phyloP scores from a whole-genome alignment of 2,329 filamentous ascomycete genomes.

The Exutisphaerella laricina region DNA sequence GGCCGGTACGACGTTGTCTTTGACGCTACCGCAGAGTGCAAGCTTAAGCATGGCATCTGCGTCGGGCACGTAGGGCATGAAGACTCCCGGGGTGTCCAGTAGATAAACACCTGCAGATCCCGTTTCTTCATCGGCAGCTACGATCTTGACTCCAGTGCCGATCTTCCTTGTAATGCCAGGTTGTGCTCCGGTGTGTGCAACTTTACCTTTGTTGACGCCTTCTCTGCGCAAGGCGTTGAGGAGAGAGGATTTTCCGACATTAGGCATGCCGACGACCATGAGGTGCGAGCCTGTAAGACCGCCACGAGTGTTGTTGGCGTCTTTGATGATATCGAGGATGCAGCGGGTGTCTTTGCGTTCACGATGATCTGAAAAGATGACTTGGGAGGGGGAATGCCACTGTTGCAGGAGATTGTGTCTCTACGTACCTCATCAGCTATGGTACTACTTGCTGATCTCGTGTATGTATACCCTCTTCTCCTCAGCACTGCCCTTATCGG shows the following conservation, averaged over 20 bases:
- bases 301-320: conserved; percentile 46
- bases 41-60: conserved; percentile 90
- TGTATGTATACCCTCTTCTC: conserved; percentile 27
- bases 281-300: conserved; percentile 76
- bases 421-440: conserved; percentile 19
- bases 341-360: conserved; percentile 39
- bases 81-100: conserved; percentile 90
- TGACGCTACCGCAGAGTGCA: conserved; percentile 84
- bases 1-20: conserved; percentile 74
- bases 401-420: conserved; percentile 47
- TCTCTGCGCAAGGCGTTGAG: conserved; percentile 74
- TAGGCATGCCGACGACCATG: conserved; percentile 94
- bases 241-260: conserved; percentile 93
- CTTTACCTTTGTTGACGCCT: conserved; percentile 64
- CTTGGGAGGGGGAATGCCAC: conserved; percentile 50
- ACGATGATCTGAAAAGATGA: conserved; percentile 50
- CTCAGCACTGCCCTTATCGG: conserved; percentile 31
- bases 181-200: conserved; percentile 74
- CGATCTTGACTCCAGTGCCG: conserved; percentile 69
- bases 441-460: neutral
- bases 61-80: conserved; percentile 83
- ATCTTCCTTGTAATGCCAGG: conserved; percentile 88
- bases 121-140: conserved; percentile 50
- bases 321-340: conserved; percentile 49
- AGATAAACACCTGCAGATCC: conserved; percentile 64